Base-by-base conservation (phyloP, 2,329 filamentous ascomycete genomes). In the Arthrinium phaeospermum region DNA sequence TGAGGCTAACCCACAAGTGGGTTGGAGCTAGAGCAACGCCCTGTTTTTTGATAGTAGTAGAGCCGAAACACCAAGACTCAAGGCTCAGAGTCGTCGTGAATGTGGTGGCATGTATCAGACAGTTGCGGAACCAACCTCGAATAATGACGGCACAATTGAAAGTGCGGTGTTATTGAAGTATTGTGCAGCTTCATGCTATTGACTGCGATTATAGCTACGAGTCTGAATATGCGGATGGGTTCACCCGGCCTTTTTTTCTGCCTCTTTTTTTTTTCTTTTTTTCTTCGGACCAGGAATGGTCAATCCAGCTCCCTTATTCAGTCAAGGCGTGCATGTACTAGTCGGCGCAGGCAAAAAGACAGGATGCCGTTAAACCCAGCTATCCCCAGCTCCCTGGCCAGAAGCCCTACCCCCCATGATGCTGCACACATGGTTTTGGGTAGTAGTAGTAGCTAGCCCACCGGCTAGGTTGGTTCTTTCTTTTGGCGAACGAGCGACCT, bases 321-420 rank as follows among this genome's bases (percentile, higher is more conserved):
- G 57, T 64, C 57, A 37, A 64, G 57, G 57, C 22, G n/a, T 64
- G 57, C 57, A 64, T 37, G 57, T 64, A 64, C 57, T 41, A 64
- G 30, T 64, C 57, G 57, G 57, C 37, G 57, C 57, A n/a, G 37
- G 57, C n/a, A 64, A 22, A 22, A 13, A 41, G 57, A 41, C 57
- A 24, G 41, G 19, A 41, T 22, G 57, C 30, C 57, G 57, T 64
- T 64, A 64, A 64, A 64, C 57, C 57, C 57, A 64, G 57, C 30
- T 41, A 64, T 64, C 57, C 57, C 57, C 57, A 64, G 57, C 57
- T 41, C 53, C 30, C 12, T 30, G 27, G 27, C 27, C 27, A 30
- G 27, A 30, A 30, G 27, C 27, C 27, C 27, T 30, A 7, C 30
- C 53, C 30, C 51, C 53, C 27, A 57, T 57, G 53, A 57, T 34